Evolutionary conservation across 306 rosid genomes (phyloP), one percentile per base, ranked within the genome.

Genomic region (Castanea crenata): DNA sequence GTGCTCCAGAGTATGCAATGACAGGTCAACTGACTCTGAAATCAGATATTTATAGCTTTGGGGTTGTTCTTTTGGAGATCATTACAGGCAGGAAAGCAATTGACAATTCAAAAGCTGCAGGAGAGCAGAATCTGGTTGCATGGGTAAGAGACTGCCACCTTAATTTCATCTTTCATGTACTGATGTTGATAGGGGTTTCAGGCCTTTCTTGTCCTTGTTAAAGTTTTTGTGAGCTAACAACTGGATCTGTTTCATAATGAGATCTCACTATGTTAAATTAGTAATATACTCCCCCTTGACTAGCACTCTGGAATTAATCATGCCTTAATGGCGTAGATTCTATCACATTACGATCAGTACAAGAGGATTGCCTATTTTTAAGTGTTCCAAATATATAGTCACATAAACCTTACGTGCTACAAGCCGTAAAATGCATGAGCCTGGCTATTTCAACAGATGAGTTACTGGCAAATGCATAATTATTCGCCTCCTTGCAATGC

Each of bases 21-120:
- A 92, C 99, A 4, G 98, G 99, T 58, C 97, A 95, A 41, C 81
- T 95, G 72, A 92, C 98, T 58, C 83, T 90, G 76, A 95, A 92
- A 80, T 95, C 99, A n/a, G 99, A 95, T 85, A 92, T 95, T 65
- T 92, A 91, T 82, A 95, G 99, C 83, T 95, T 95, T 74, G 99
- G 99, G 19, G 94, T 92, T 5, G 99, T 95, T 82, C 98, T 95
- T 75, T 79, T 92, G 83, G 99, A 95, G 85, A 89, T 95, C 77
- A 91, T 95, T 75, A 95, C 99, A 0, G 99, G 99, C 77, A 91
- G 98, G 89, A 95, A 82, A 82, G 97, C 97, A 3, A 91, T 95
- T 52, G 96, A 95, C 83, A 80, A 81, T 77, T 87, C 98, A 55
- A 91, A 83, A 87, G 86, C 94, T 77, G 85, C 90, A 25, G 95